Conservation (phyloP, 2,329 filamentous ascomycete genomes). For the Niveomyces coronatus region DNA sequence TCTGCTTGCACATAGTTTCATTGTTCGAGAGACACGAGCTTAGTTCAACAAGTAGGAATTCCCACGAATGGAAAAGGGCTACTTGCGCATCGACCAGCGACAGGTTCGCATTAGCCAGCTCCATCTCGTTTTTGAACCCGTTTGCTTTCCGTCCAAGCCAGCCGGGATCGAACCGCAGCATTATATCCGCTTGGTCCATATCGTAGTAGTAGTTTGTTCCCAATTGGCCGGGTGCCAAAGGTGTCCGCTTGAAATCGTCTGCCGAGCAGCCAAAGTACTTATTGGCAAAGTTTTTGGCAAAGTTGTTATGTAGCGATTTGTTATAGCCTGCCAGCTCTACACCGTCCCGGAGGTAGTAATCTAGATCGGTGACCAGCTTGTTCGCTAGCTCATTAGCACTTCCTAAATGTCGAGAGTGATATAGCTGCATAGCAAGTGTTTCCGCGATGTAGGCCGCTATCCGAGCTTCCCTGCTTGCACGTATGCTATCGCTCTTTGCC, state of each 20-base stretch:
- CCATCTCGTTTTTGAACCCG: conserved; percentile 75
- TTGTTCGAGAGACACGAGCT: conserved; percentile 50
- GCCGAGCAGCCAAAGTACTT: conserved; percentile 66
- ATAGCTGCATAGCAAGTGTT: conserved; percentile 82
- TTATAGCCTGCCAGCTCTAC: conserved; percentile 78
- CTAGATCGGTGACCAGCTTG: conserved; percentile 61
- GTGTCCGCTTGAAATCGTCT: conserved; percentile 70
- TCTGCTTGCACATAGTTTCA: conserved; percentile 51
- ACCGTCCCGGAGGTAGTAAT: conserved; percentile 71
- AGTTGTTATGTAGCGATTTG: conserved; percentile 71
- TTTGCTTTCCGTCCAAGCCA: conserved; percentile 62
- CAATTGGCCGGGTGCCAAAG: conserved; percentile 52
- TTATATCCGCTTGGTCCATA: conserved; percentile 59
- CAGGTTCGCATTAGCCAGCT: conserved; percentile 79
- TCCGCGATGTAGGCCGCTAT: conserved; percentile 79
- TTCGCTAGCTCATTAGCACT: conserved; percentile 56
- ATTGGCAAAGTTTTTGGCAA: conserved; percentile 72
- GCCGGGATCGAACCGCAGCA: conserved; percentile 66
- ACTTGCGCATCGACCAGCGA: conserved; percentile 89
- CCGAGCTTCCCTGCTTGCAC: conserved; percentile 52
- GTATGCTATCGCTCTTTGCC: conserved; percentile 43
- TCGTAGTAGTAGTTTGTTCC: conserved; percentile 81
- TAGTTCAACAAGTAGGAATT: conserved; percentile 75
- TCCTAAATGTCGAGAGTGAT: conserved; percentile 70
- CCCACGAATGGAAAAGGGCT: conserved; percentile 79